Evolutionary conservation across 306 rosid genomes (phyloP).

Genomic region (Sesbania bispinosa): DNA sequence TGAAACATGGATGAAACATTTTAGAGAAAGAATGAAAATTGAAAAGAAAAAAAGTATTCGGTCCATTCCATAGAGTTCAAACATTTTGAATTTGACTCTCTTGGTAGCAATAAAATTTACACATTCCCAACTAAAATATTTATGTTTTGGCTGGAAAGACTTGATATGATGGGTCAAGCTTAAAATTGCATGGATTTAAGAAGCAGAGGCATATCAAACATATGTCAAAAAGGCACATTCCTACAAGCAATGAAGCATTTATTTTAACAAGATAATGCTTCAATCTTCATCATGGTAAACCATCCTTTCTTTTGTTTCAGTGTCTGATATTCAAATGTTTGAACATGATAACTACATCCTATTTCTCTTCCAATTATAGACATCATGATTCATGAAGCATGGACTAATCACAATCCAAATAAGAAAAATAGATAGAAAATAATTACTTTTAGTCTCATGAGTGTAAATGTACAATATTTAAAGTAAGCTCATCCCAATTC

Average conservation of each 20-base stretch:
- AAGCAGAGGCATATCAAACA: background rate
- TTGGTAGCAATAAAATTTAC: background rate
- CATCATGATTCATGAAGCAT: background rate
- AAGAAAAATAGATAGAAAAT: background rate
- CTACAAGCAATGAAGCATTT: background rate
- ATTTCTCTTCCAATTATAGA: background rate
- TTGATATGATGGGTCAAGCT: background rate
- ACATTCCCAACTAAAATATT: background rate
- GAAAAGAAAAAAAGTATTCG: background rate
- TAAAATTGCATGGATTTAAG: background rate
- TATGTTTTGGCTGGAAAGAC: background rate
- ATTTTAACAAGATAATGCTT: background rate
- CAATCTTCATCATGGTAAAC: background rate
- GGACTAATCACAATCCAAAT: too few relatives aligned
- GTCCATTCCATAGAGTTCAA: background rate
- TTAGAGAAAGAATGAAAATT: background rate
- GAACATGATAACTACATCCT: too few relatives aligned
- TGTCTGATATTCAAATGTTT: background rate
- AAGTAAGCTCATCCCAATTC: background rate
- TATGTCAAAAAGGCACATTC: background rate
- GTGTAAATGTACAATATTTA: background rate
- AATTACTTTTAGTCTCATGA: background rate
- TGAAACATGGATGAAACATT: conserved; percentile 17
- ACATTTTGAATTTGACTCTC: background rate
- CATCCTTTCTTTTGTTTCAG: background rate